Base-by-base conservation (phyloP, 352 stramenopile genomes). In the Phytophthora syringae region DNA sequence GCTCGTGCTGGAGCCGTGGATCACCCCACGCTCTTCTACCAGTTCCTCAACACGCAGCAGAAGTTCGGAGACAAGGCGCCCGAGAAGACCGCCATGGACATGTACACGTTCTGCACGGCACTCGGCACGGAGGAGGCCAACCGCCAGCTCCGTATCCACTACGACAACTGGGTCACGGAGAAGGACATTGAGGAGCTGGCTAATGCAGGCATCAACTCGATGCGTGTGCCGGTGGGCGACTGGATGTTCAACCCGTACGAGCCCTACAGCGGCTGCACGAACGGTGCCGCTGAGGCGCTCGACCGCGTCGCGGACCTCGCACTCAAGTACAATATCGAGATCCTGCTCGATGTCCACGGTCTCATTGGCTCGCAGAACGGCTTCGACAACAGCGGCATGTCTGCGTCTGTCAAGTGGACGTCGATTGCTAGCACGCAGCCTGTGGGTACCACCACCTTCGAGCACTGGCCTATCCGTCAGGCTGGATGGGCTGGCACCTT, bases 1-100 rank as follows among this genome's bases (percentile, higher is more conserved):
- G 92, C 88, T 99, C 68, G 97, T 99, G n/a, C 76, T 99, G 24
- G 97, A 99, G 78, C 93, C 94, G 16, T 99, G 95, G 95, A 97
- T 99, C 71, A 98, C 94, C 97, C 96, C 24, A 90, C 80, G 60
- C 72, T 99, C 21, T 99, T 99, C 74, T 98, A 98, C 79, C 95
- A 99, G 71, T 98, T 98, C 77, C 70, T 99, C 3, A 75, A 67
- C 55, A 91, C 81, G 0, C 78, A 91, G 54, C 80, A 93, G 52
- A 72, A 70, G 20, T 90, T 79, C 54, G 82, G 81, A 9, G 80
- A 94, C 59, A 73, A 96, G 42, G 84, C 94, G 20, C 85, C 81
- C 1, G 80, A 92, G 52, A 93, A 92, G 44, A 95, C 86, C 7
- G 95, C 80, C 9, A 97, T 98, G 86, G 95, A 98, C 70, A 89